Evolutionary conservation across 495 filamentous ascomycete species (phyloP).

Genomic region (Saxophila tyrrhenica): DNA sequence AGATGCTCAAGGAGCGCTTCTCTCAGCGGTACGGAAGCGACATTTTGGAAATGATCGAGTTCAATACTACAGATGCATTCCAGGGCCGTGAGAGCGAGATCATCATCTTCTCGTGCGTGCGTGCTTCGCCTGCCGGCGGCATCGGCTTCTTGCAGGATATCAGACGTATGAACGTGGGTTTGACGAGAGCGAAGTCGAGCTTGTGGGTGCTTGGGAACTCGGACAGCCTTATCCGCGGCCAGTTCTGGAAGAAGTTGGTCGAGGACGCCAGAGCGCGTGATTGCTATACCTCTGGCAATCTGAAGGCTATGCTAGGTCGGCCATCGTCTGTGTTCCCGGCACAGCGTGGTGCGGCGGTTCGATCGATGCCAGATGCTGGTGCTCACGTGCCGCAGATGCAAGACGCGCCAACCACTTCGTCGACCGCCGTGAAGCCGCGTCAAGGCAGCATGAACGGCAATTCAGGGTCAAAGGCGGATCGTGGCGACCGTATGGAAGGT

Average conservation of each 20-base stretch:
- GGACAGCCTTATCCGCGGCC: constrained; percentile 66
- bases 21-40: constrained; percentile 54
- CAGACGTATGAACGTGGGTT: constrained; percentile 97
- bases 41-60: constrained; percentile 73
- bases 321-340: constrained; percentile 29
- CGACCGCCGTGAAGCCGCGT: neutral
- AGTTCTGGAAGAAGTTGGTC: constrained; percentile 81
- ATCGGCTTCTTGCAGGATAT: constrained; percentile 98
- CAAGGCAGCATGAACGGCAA: neutral
- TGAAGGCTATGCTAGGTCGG: constrained; percentile 38
- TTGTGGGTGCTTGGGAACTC: constrained; percentile 94
- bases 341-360: neutral
- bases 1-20: constrained; percentile 64
- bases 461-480: neutral
- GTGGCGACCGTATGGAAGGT: constrained; percentile 15
- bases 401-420: neutral
- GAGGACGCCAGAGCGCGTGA: constrained; percentile 63
- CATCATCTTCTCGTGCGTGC: constrained; percentile 97
- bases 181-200: constrained; percentile 90
- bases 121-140: constrained; percentile 73
- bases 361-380: neutral
- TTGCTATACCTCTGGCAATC: constrained; percentile 64
- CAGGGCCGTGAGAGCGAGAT: constrained; percentile 94
- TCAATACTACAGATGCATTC: constrained; percentile 97
- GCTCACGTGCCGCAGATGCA: constrained; percentile 5